These are phyloP conservation scores for Gaeumannomyces tritici DNA, from an alignment of 2,329 filamentous ascomycete species.

Conservation along the genomic window DNA sequence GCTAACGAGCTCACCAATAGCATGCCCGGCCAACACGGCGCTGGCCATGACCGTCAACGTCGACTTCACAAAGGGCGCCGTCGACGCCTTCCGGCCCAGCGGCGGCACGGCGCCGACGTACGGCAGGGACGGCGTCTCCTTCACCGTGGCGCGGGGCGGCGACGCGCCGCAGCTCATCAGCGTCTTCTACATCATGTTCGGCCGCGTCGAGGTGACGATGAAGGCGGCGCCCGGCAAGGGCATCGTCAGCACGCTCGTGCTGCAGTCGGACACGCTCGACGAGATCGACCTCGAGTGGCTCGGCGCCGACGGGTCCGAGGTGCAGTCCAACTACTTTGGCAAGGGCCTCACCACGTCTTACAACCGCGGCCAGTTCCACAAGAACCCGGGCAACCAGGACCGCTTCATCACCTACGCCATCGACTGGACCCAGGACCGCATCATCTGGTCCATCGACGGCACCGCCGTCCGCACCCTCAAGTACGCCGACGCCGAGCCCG, in stretches of 20 bases:
- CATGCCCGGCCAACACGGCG: conserved; percentile 69
- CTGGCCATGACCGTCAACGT: conserved; percentile 74
- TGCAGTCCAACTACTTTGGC: conserved; percentile 97
- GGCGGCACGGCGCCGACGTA: conserved; percentile 60
- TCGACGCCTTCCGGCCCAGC: conserved; percentile 65
- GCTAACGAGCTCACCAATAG: conserved; percentile 14
- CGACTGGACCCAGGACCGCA: conserved; percentile 80
- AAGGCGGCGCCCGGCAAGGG: conserved; percentile 81
- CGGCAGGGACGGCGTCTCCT: conserved; percentile 64
- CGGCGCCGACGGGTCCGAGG: conserved; percentile 62
- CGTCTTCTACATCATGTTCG: conserved; percentile 99
- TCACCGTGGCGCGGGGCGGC: conserved; percentile 68
- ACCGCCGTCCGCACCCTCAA: conserved; percentile 67
- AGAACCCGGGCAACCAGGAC: conserved; percentile 58
- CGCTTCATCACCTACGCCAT: conserved; percentile 79
- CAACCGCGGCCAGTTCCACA: conserved; percentile 77
- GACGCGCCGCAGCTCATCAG: conserved; percentile 81
- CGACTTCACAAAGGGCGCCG: conserved; percentile 71
- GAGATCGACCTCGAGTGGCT: conserved; percentile 99
- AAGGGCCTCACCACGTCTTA: conserved; percentile 81
- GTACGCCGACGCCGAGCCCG: conserved; percentile 54
- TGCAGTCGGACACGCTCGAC: conserved; percentile 86
- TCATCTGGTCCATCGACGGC: conserved; percentile 80
- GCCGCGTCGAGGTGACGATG: conserved; percentile 75
- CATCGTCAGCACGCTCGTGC: conserved; percentile 85